Percentiles rank a stretch among this genome's conserved stretches.
Conservation (phyloP, 495 filamentous ascomycete genomes). For the Echria macrotheca region DNA sequence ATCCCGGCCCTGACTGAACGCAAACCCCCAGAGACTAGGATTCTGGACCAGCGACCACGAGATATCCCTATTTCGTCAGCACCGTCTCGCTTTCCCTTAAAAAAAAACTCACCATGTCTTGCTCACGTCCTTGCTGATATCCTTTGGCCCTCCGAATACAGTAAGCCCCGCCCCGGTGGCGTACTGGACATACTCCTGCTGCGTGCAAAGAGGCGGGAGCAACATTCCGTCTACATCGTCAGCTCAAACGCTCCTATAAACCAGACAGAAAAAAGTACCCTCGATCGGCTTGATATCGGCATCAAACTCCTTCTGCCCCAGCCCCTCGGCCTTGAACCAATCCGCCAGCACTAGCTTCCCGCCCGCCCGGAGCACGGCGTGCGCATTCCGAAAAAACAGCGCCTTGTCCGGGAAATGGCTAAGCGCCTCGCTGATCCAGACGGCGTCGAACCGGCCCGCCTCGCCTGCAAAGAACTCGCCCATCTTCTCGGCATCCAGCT, state of each 20-base stretch:
- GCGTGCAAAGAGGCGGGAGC: constrained; percentile 46
- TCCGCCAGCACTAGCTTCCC: constrained; percentile 51
- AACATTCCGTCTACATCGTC: constrained; percentile 49
- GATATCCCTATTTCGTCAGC: constrained; percentile 45
- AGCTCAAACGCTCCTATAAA: neutral
- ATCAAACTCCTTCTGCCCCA: constrained; percentile 38
- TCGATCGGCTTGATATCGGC: constrained; percentile 53
- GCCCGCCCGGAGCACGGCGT: constrained; percentile 32
- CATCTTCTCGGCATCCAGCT: constrained; percentile 57
- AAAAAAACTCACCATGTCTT: constrained; percentile 49
- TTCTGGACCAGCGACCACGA: constrained; percentile 53
- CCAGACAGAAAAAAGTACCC: constrained; percentile 21
- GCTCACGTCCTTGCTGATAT: constrained; percentile 51
- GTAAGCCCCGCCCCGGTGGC: constrained; percentile 42
- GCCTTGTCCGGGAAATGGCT: constrained; percentile 53
- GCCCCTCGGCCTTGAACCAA: constrained; percentile 48
- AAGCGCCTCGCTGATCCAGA: constrained; percentile 56
- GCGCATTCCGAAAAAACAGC: constrained; percentile 48
- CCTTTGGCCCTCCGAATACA: constrained; percentile 39
- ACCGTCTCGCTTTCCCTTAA: neutral
- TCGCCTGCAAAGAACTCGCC: constrained; percentile 39
- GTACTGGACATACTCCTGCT: constrained; percentile 43
- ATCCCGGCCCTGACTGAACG: constrained; percentile 51
- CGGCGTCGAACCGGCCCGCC: constrained; percentile 39
- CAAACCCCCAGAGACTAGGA: constrained; percentile 52